Base-by-base conservation (phyloP, 768 basidiomycete species). In the Scleroderma citrinum region DNA sequence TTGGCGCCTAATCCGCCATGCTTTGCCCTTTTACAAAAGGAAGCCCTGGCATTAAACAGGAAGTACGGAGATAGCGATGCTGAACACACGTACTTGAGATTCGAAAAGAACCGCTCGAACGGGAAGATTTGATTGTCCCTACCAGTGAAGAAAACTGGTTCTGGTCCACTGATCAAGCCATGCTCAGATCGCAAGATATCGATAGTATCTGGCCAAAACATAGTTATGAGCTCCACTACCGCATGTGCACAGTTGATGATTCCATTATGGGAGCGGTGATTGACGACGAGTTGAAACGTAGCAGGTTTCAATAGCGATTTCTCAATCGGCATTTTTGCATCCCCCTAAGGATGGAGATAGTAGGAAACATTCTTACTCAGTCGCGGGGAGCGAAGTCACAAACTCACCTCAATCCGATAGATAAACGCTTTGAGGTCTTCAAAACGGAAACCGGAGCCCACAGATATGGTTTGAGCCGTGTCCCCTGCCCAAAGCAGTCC, bases 401-500 rank as follows among this genome's bases (percentile, higher is more conserved):
- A 17, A 17, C 64, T 37, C 46, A 83, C 86, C 68, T 88, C 84
- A 1, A 80, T 60, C 38, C 81, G 72, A 49, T 75, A 78, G 24
- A 85, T 53, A 53, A 84, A 85, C 1, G 86, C 77, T 59, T 81
- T 87, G 44, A 89, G 59, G 38, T 87, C 83, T 47, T 83, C 69
- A 59, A 89, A 89, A 10, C 80, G 69, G 55, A 89, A 89, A 0
- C 83, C 75, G 52, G 82, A 85, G 2, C 86, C 87, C 1, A 77
- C 75, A 0, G 83, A 80, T 34, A 89, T 88, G 0, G 86, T 84
- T 54, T 89, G 87, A 0, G 87, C 85, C 0, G 87, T 87, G 58
- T 89, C 87, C 0, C 87, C 87, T 2, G 85, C 86, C 83, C 84
- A 87, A 53, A 88, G 83, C 17, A 87, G 63, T 0, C 86, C 85